Evolutionary conservation across 495 filamentous ascomycete genomes (phyloP).

Genomic region (Penicillium silybi): DNA sequence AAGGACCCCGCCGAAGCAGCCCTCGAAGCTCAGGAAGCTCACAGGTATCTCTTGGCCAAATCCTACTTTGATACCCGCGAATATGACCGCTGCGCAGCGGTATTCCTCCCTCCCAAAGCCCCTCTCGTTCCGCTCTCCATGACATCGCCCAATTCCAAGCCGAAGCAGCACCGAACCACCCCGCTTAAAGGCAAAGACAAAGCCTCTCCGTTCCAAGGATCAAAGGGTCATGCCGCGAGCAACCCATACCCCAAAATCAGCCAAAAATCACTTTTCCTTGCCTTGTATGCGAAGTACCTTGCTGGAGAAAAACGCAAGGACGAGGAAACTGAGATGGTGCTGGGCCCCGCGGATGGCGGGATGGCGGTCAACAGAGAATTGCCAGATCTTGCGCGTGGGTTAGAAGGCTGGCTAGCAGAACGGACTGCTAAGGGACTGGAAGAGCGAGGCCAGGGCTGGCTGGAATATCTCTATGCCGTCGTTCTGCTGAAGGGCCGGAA

Average conservation of each 20-base stretch:
- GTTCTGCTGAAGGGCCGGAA: conserved; percentile 89
- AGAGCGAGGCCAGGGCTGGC: conserved; percentile 76
- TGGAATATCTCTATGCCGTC: conserved; percentile 95
- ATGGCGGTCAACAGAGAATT: conserved; percentile 80
- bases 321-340: conserved; percentile 95
- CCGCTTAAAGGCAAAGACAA: conserved; percentile 55
- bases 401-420: conserved; percentile 73
- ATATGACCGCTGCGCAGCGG: conserved; percentile 87
- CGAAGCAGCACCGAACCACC: conserved; percentile 28
- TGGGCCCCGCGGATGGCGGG: conserved; percentile 87
- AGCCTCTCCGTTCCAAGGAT: conserved; percentile 31
- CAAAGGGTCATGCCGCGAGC: conserved; percentile 23
- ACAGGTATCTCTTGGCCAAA: conserved; percentile 85
- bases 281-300: conserved; percentile 87
- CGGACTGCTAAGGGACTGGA: conserved; percentile 54
- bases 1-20: conserved; percentile 63
- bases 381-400: conserved; percentile 61
- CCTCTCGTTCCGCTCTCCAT: conserved; percentile 56
- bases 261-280: conserved; percentile 88
- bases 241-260: conserved; percentile 59
- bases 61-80: conserved; percentile 95
- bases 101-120: conserved; percentile 76
- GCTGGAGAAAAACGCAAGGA: conserved; percentile 94
- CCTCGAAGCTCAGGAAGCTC: conserved; percentile 75
- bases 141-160: conserved; percentile 41